A percentile compares a stretch with the other conserved stretches of the same genome.
Conservation (phyloP, 2,329 filamentous ascomycete genomes). For the Trichoderma sp. region DNA sequence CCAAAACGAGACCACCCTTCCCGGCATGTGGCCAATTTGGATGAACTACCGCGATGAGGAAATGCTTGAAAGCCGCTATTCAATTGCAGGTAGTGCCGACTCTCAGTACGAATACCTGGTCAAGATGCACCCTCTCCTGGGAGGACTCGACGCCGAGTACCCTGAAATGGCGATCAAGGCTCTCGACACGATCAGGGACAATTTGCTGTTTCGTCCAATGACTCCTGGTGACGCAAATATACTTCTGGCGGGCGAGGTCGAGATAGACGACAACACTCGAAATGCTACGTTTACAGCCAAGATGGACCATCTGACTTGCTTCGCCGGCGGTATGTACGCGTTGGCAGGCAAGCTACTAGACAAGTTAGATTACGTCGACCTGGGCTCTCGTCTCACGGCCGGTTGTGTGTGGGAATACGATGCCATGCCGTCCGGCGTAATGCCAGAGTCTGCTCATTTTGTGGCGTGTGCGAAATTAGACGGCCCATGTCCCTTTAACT, state of each 20-base stretch:
- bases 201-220: conserved; percentile 70
- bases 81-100: conserved; percentile 49
- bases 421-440: conserved; percentile 52
- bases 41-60: conserved; percentile 62
- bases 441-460: conserved; percentile 52
- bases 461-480: conserved; percentile 41
- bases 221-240: conserved; percentile 60
- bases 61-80: conserved; percentile 44
- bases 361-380: conserved; percentile 45
- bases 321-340: conserved; percentile 69
- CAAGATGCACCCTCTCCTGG: conserved; percentile 63
- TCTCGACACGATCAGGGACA: conserved; percentile 60
- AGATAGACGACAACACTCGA: conserved; percentile 32
- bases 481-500: conserved; percentile 41
- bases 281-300: conserved; percentile 38
- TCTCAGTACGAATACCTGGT: conserved; percentile 62
- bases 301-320: conserved; percentile 67
- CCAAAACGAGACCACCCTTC: conserved; percentile 67
- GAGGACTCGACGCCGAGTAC: conserved; percentile 65
- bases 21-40: conserved; percentile 70
- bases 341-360: conserved; percentile 64
- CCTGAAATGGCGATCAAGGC: conserved; percentile 64
- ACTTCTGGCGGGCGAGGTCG: conserved; percentile 54
- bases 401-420: conserved; percentile 59
- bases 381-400: conserved; percentile 51